A percentile compares a stretch with the other conserved stretches of the same genome.
Evolutionary conservation across 129 eudicot genomes (phyloP).

Genomic region (Dittrichia graveolens): DNA sequence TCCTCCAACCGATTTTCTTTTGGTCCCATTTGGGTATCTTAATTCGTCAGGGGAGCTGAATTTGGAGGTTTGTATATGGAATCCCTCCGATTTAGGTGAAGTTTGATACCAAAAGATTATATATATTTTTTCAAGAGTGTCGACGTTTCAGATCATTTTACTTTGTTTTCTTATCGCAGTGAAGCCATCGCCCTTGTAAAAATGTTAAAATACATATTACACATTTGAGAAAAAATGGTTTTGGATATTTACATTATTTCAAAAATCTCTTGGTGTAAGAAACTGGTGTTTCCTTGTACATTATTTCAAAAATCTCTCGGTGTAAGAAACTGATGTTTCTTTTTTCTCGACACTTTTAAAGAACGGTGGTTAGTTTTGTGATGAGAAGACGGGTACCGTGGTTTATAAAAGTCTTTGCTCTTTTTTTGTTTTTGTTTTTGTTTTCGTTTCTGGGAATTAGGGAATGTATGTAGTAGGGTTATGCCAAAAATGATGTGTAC

Average conservation of each 20-base stretch:
- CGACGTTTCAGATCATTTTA: slow-evolving; percentile 14
- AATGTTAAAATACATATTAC: slow-evolving; percentile 16
- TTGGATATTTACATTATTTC: not conserved
- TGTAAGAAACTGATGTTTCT: not conserved
- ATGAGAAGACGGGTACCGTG: slow-evolving; percentile 16
- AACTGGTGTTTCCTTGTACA: not conserved
- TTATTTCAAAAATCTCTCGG: not conserved
- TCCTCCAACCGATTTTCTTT: slow-evolving; percentile 60
- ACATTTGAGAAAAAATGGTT: not conserved
- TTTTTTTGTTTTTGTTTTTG: not conserved
- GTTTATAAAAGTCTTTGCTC: slow-evolving; percentile 13
- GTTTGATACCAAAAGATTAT: slow-evolving; percentile 35
- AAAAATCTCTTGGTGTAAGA: too few species aligned
- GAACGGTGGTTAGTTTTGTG: slow-evolving; percentile 33
- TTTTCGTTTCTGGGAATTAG: not conserved
- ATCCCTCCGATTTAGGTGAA: slow-evolving; percentile 47
- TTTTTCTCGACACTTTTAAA: not conserved
- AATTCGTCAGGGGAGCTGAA: slow-evolving; percentile 56
- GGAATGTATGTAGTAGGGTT: slow-evolving; percentile 45
- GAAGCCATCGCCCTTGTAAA: slow-evolving; percentile 24
- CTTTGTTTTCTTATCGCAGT: slow-evolving; percentile 15
- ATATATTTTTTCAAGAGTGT: slow-evolving; percentile 17
- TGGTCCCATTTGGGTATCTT: slow-evolving; percentile 60
- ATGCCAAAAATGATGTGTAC: slow-evolving; percentile 27
- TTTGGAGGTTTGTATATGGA: slow-evolving; percentile 77